phyloP scores from a whole-genome alignment of 2,329 filamentous ascomycete species.

The Colletotrichum sansevieriae region DNA sequence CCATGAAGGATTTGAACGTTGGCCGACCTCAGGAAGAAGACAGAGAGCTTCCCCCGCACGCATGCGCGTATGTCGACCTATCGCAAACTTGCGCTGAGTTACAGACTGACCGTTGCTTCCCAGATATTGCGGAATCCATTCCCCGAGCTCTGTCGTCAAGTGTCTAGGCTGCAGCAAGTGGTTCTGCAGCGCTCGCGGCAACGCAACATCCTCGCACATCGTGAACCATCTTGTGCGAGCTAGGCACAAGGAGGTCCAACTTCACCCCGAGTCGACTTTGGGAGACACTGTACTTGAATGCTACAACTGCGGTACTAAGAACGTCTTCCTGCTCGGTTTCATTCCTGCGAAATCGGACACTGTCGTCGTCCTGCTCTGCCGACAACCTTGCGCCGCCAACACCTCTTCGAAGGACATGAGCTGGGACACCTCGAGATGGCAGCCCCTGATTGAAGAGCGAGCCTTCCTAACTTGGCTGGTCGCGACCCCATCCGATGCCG shows the following conservation, averaged over 20 bases:
- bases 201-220: constrained; percentile 96
- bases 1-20: constrained; percentile 74
- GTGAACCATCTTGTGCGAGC: constrained; percentile 98
- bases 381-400: constrained; percentile 94
- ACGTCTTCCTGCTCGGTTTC: constrained; percentile 96
- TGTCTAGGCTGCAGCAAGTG: constrained; percentile 96
- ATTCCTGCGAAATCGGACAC: constrained; percentile 99
- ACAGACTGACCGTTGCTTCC: neutral
- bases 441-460: constrained; percentile 95
- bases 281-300: constrained; percentile 98
- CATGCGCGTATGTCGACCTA: constrained; percentile 83
- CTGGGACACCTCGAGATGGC: constrained; percentile 98
- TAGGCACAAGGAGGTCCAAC: constrained; percentile 97
- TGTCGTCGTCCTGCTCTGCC: constrained; percentile 95
- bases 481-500: constrained; percentile 87
- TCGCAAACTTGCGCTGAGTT: constrained; percentile 23
- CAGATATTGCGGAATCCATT: constrained; percentile 97
- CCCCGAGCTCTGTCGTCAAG: constrained; percentile 94
- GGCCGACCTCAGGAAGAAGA: constrained; percentile 76
- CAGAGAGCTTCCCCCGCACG: constrained; percentile 91
- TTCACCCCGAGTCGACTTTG: constrained; percentile 91
- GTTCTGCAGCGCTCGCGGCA: constrained; percentile 98
- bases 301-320: constrained; percentile 99
- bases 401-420: constrained; percentile 99
- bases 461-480: constrained; percentile 97